Conservation (phyloP, 1,284 basidiomycete species). For the Papiliotrema nemorosa region DNA sequence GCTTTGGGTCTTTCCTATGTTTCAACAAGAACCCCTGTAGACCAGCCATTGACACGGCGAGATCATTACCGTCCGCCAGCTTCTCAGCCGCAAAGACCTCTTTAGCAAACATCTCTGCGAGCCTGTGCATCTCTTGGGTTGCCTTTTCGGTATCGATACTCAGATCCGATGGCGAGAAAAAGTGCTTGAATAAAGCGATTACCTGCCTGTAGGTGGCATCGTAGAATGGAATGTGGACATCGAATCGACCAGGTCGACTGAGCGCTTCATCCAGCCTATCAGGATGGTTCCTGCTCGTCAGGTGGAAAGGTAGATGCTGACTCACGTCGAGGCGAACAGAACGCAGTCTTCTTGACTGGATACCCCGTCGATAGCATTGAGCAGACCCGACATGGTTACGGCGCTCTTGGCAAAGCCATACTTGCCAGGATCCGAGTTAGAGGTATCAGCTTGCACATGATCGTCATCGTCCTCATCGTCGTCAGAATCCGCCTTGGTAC, state of each 20-base stretch:
- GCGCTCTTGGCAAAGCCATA: no score
- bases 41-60: slow-evolving; percentile 68
- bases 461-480: neutral
- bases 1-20: slow-evolving; percentile 28
- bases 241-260: slow-evolving; percentile 25
- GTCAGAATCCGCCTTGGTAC: no score
- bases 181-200: slow-evolving; percentile 67
- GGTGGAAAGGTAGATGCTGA: neutral
- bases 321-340: slow-evolving; percentile 23
- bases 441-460: neutral
- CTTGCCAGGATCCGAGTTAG: no score
- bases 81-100: neutral
- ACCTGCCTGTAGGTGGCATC: slow-evolving; percentile 66
- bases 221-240: slow-evolving; percentile 17
- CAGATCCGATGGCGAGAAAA: slow-evolving; percentile 60
- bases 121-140: neutral
- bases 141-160: slow-evolving; percentile 47
- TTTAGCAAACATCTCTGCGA: neutral
- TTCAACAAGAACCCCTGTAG: slow-evolving; percentile 67
- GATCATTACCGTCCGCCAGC: slow-evolving; percentile 43
- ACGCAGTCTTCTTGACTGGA: slow-evolving; percentile 28
- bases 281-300: slow-evolving; percentile 10
- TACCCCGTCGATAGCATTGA: slow-evolving; percentile 37
- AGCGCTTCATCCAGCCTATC: slow-evolving; percentile 24
- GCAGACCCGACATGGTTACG: slow-evolving; percentile 29